Evolutionary conservation across 345 rosid genomes (phyloP).

Genomic region (Geranium rotundifolium): DNA sequence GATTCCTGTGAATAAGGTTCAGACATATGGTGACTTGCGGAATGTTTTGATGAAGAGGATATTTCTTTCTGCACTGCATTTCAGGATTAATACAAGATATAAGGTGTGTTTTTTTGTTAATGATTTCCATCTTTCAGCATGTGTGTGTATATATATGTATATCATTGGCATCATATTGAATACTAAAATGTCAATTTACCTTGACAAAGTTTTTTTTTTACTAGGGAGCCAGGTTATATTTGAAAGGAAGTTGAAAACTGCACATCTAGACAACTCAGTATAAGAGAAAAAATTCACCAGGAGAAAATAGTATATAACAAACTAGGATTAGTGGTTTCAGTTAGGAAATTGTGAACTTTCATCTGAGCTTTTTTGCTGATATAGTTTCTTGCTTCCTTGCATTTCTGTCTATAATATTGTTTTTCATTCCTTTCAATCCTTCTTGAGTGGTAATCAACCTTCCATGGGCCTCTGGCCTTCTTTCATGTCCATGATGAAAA

Average conservation of each 20-base stretch:
- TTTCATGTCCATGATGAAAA: too few species aligned
- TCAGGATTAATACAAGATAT: constrained; percentile 93
- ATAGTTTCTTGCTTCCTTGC: neutral
- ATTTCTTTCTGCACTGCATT: constrained; percentile 96
- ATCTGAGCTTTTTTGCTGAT: neutral
- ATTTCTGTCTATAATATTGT: neutral
- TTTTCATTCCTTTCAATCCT: neutral
- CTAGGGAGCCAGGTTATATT: neutral
- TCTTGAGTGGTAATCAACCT: neutral
- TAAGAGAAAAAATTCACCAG: neutral
- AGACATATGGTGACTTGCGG: constrained; percentile 79
- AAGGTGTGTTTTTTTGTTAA: constrained; percentile 41
- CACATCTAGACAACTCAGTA: neutral
- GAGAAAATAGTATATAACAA: neutral
- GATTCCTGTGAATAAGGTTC: constrained; percentile 91
- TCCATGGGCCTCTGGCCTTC: neutral
- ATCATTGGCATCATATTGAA: neutral
- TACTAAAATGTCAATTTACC: neutral
- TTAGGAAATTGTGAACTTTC: neutral
- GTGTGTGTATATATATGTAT: neutral
- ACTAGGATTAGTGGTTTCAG: neutral
- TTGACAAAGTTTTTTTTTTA: neutral
- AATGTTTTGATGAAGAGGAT: constrained; percentile 96
- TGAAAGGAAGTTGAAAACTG: neutral
- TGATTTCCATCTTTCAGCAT: neutral